phyloP scores from a whole-genome alignment of 176 grass and related monocot species.

The Aegilops longissima region DNA sequence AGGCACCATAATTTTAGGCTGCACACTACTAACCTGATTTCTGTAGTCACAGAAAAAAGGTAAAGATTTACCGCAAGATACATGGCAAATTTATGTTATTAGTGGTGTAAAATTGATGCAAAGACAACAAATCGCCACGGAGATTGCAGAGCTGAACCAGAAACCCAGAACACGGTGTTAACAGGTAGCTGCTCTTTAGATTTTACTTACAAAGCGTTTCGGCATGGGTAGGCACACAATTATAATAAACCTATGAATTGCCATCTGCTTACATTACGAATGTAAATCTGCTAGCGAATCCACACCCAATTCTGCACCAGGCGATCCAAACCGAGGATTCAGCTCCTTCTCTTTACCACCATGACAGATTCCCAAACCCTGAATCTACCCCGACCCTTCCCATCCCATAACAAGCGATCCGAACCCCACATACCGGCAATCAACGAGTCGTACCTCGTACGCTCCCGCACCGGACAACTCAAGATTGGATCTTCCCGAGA shows the following conservation, averaged over 20 bases:
- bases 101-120: background rate
- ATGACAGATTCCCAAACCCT: background rate
- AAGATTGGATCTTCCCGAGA: slow-evolving; percentile 45
- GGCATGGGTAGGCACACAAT: background rate
- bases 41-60: background rate
- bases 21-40: background rate
- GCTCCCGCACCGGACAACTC: background rate
- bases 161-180: background rate
- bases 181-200: background rate
- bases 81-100: background rate
- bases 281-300: slow-evolving; percentile 26
- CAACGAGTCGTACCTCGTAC: background rate
- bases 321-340: slow-evolving; percentile 18
- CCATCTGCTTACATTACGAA: background rate
- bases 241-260: background rate
- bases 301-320: background rate
- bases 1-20: background rate
- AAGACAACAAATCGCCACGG: background rate
- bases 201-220: background rate
- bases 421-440: background rate
- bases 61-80: background rate
- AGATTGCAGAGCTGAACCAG: background rate
- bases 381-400: slow-evolving; percentile 6
- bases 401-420: slow-evolving; percentile 7
- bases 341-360: background rate